Percentiles rank a stretch among this genome's conserved stretches.
Evolutionary conservation across 768 basidiomycete species (phyloP).

Genomic region (Flagelloscypha sp.): DNA sequence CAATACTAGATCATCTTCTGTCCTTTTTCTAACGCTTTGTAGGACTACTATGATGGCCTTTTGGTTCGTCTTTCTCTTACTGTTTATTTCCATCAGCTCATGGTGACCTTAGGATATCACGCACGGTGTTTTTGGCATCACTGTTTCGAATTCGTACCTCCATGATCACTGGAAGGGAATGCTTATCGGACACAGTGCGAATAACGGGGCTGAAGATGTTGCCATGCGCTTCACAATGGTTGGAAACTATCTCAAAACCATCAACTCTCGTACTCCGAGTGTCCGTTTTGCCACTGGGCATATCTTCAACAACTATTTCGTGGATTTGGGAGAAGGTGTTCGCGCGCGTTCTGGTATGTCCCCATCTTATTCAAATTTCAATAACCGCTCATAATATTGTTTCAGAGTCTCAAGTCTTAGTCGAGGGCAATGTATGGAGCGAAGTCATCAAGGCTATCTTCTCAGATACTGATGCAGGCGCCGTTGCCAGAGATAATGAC

Average conservation of each 20-base stretch:
- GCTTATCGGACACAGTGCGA: slow-evolving; percentile 36
- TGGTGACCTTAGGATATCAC: too few relatives aligned
- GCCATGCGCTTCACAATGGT: slow-evolving; percentile 19
- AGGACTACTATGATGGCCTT: too few relatives aligned
- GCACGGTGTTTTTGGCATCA: slow-evolving; percentile 33
- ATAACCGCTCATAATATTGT: too few relatives aligned
- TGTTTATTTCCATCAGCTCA: too few relatives aligned
- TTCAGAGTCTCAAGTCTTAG: slow-evolving; percentile 9
- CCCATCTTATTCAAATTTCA: too few relatives aligned
- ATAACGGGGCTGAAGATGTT: slow-evolving; percentile 26
- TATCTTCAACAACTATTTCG: slow-evolving; percentile 12
- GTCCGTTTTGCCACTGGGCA: slow-evolving; percentile 12
- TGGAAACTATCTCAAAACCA: slow-evolving; percentile 11
- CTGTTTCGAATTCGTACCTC: slow-evolving; percentile 31
- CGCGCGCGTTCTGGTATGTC: slow-evolving; percentile 12
- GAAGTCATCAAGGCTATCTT: slow-evolving; percentile 8
- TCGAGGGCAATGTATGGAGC: slow-evolving; percentile 12
- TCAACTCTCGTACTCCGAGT: slow-evolving; percentile 13
- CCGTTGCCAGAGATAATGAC: slow-evolving; percentile 9
- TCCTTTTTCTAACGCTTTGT: too few relatives aligned
- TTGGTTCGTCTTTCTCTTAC: too few relatives aligned
- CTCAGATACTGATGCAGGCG: background rate
- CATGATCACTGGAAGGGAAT: slow-evolving; percentile 39
- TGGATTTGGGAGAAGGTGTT: slow-evolving; percentile 5
- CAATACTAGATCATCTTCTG: background rate